Base-by-base conservation (phyloP, 1,139 yeast species). In the Candida frijolesensis region DNA sequence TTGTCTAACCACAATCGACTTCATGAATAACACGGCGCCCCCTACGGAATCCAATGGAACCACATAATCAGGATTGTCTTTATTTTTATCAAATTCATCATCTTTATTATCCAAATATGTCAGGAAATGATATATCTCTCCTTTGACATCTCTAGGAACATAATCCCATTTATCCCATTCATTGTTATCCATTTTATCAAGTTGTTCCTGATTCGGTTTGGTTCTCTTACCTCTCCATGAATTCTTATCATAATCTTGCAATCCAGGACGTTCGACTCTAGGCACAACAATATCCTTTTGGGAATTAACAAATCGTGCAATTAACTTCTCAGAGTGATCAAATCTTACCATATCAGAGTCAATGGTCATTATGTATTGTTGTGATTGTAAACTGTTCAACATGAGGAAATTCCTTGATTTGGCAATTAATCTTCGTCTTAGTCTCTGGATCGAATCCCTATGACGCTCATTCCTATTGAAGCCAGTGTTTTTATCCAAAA, bases 1-100 rank as follows among this genome's bases (percentile, higher is more conserved):
- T 51, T 74, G 79, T 57, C 69, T 72, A 53, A 66, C 72, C 8
- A 78, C 60, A 18, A 69, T 59, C 10, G 74, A 62, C 51, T 73
- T 75, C 14, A 65, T 67, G 52, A 73, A 77, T 10, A 78, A 62
- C 1, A 77, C 69, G 3, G 78, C 79, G 2, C 81, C 80, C 11
- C 82, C 82, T 12, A 78, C 81, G 1, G 81, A 74, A 52, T 72
- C 78, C 16, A 78, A 57, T 18, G 65, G 66, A 3, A 70, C 67
- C 0, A 62, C 18, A 48, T 67, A 62, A 41, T 56, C 54, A 3
- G 53, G 48, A 2, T 57, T 48, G 32, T 54, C 45, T 39, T 54
- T 52, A 35, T 57, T 52, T 47, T 54, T 56, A 35, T 61, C 59
- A 5, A 50, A 44, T 7, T 53, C 57, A 5, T 60, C 54, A 15